Evolutionary conservation across 2,329 filamentous ascomycete genomes (phyloP), one percentile per base, ranked within the genome.

Genomic region (Grosmannia huntii): DNA sequence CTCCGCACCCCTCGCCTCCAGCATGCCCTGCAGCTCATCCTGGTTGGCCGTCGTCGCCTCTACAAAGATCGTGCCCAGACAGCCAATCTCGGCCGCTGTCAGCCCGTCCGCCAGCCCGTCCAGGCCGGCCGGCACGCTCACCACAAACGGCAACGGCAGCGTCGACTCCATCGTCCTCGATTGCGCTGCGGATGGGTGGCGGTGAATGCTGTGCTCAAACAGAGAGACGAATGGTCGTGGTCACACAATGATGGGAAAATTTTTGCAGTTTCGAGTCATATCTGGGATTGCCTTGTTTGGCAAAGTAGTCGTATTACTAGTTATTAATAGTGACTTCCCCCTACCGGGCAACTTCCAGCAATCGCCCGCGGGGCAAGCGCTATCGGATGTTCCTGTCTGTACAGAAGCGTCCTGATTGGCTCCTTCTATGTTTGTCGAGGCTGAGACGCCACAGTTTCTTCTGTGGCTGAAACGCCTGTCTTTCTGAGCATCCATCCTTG

Each of bases 141-240:
- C 76, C 60, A 86, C 73, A 66, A 86, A 85, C 27, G 83, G 83
- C 56, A 86, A 72, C 11, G 83, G 81, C 25, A 85, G 74, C 60
- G 78, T 83, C 33, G 82, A 82, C 70, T 86, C 83, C 83, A 86
- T 86, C n/a, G 61, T 60, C 19, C 41, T 12, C 16, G 21, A 4
- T 14, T 27, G 21, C 14, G 14, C 19, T 4, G 16, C 7, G 36
- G 23, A 4, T 27, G 5, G 48, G 11, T 25, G 27, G 48, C 48
- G n/a, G n/a, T 21, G 25, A n/a, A 44, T n/a, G 41, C 4, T n/a
- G 19, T n/a, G 16, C 41, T 44, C 41, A 9, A 2, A 9, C 16
- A 27, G 33, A 28, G 23, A n/a, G n/a, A 19, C 53, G 16, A 21
- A n/a, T 28, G 2, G 38, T 44, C 41, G 41, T 9, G 41, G 21